These are phyloP conservation scores for Plantago ovata DNA, from an alignment of 257 asterid species.

Conservation along the genomic window DNA sequence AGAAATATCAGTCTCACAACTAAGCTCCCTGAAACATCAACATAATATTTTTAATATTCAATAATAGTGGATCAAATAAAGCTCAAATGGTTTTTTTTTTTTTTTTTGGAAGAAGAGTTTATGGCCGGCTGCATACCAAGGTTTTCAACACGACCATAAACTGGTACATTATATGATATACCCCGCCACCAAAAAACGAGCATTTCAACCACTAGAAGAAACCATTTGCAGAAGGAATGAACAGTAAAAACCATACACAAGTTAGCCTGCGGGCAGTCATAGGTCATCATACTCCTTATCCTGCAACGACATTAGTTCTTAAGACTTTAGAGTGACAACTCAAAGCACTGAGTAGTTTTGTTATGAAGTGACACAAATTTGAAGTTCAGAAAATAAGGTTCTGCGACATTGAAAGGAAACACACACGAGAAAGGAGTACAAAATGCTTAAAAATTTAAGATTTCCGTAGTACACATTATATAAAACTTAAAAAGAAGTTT, in stretches of 20 bases:
- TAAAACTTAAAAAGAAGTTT: too few species aligned
- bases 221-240: slow-evolving; percentile 80
- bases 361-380: slow-evolving; percentile 2
- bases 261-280: slow-evolving; percentile 66
- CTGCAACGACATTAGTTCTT: slow-evolving; percentile 39
- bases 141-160: slow-evolving; percentile 92
- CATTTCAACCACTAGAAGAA: slow-evolving; percentile 98
- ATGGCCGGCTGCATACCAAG: slow-evolving; percentile 48
- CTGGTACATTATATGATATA: slow-evolving; percentile 97
- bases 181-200: slow-evolving; percentile 92
- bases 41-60: slow-evolving; percentile 17
- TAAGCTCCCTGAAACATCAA: slow-evolving; percentile 82
- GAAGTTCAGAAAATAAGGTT: slow-evolving; percentile 2
- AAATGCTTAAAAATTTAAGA: too few species aligned
- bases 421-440: neutral
- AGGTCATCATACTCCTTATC: slow-evolving; percentile 39
- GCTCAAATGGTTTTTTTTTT: neutral
- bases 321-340: slow-evolving; percentile 11
- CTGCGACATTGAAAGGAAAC: neutral
- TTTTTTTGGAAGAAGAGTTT: slow-evolving; percentile 8
- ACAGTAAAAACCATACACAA: slow-evolving; percentile 80
- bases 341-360: slow-evolving; percentile 15
- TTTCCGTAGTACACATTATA: too few species aligned
- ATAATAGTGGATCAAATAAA: slow-evolving; percentile 8
- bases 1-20: slow-evolving; percentile 94